phyloP scores from a whole-genome alignment of 768 basidiomycete species.

The Fistulinella prunicolor region DNA sequence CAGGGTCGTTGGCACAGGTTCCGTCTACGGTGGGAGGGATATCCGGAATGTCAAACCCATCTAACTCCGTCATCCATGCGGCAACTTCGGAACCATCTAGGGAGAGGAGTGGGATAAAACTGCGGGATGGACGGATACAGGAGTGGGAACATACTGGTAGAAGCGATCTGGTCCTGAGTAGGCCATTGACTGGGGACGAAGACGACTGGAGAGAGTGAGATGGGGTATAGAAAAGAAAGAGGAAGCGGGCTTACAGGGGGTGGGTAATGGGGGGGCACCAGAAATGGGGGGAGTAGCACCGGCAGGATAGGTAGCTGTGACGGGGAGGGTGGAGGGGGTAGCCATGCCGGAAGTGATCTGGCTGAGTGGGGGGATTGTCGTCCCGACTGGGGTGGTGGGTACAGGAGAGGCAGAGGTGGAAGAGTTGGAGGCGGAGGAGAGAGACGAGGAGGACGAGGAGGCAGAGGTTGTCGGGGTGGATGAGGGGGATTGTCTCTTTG shows the following conservation, averaged over 20 bases:
- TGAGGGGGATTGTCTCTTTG: conserved; percentile 35
- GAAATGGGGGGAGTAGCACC: conserved; percentile 62
- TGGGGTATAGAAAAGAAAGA: not conserved
- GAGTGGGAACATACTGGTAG: conserved; percentile 45
- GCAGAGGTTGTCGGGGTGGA: not conserved
- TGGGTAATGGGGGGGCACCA: conserved; percentile 66
- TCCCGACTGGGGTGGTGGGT: conserved; percentile 34
- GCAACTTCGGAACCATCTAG: conserved; percentile 48
- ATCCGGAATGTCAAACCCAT: conserved; percentile 67
- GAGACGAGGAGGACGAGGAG: conserved; percentile 4
- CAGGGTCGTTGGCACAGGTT: conserved; percentile 61
- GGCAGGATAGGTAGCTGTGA: conserved; percentile 51
- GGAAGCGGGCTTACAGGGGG: conserved; percentile 44
- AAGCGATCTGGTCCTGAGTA: conserved; percentile 54
- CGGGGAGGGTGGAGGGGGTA: conserved; percentile 43
- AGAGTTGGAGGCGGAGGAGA: not conserved
- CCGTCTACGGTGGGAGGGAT: conserved; percentile 62
- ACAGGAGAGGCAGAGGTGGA: conserved; percentile 19
- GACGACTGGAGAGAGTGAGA: conserved; percentile 37
- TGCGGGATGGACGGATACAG: not conserved
- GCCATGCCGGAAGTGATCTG: conserved; percentile 65
- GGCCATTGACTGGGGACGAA: conserved; percentile 57
- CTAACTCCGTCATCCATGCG: conserved; percentile 73
- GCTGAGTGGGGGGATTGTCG: conserved; percentile 55
- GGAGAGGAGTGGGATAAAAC: not conserved